These are phyloP conservation scores for Dendrocalamus sinicus DNA, from an alignment of 176 grass and related monocot species.

Conservation along the genomic window DNA sequence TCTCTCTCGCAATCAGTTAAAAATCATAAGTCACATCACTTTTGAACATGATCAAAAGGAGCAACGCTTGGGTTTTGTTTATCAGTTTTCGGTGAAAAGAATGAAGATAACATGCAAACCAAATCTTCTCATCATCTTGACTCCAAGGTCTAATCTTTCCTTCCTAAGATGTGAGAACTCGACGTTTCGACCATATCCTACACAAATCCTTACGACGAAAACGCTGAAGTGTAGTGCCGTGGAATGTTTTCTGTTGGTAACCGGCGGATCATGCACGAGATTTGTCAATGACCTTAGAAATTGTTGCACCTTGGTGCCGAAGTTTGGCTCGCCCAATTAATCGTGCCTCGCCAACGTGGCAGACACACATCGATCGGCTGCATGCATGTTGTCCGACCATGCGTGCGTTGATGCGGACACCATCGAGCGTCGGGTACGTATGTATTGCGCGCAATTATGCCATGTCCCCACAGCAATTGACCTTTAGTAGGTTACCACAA, in stretches of 20 bases:
- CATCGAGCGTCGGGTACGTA: not conserved
- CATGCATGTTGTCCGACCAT: not conserved
- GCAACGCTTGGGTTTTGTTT: not conserved
- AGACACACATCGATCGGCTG: not conserved
- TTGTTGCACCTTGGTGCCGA: not conserved
- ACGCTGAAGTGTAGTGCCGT: not conserved
- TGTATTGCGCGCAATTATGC: not conserved
- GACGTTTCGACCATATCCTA: not conserved
- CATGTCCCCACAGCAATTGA: not conserved
- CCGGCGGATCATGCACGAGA: not conserved
- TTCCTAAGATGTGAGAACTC: not conserved
- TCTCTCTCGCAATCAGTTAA: no score
- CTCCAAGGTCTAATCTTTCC: not conserved
- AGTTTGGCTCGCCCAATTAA: not conserved
- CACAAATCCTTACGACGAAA: not conserved
- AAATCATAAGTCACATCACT: no score
- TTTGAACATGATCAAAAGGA: not conserved
- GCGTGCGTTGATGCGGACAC: conserved; percentile 1
- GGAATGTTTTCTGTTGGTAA: not conserved
- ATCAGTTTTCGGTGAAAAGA: not conserved
- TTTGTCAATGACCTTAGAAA: not conserved
- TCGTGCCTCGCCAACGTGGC: not conserved
- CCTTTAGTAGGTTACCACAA: not conserved
- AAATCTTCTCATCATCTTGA: not conserved
- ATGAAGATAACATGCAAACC: not conserved